Evolutionary conservation across 2,329 filamentous ascomycete species (phyloP).

Genomic region (Exophiala sp.): DNA sequence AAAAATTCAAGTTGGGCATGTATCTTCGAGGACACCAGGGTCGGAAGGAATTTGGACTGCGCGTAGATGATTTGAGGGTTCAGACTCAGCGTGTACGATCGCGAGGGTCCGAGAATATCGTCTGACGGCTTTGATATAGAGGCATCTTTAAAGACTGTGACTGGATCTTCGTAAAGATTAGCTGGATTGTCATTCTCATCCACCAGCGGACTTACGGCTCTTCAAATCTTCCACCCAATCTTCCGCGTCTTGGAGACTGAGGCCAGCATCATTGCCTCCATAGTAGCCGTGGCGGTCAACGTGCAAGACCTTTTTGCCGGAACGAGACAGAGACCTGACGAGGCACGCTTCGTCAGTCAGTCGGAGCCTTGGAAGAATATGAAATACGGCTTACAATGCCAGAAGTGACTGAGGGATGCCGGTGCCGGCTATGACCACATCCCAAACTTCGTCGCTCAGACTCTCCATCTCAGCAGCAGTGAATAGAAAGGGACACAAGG

Average conservation of each 20-base stretch:
- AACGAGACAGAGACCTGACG: constrained; percentile 83
- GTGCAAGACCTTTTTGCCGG: constrained; percentile 86
- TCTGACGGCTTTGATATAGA: background rate
- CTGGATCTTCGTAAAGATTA: constrained; percentile 9
- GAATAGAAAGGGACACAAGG: background rate
- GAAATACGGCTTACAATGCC: constrained; percentile 58
- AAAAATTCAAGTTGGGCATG: constrained; percentile 90
- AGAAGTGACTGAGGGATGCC: constrained; percentile 75
- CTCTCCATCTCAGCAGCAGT: constrained; percentile 60
- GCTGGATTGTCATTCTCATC: background rate
- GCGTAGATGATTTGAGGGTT: constrained; percentile 85
- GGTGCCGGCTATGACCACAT: constrained; percentile 75
- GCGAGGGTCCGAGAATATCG: constrained; percentile 55
- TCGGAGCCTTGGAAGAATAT: constrained; percentile 53
- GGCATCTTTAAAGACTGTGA: constrained; percentile 36
- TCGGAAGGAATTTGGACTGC: constrained; percentile 70
- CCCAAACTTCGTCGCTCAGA: constrained; percentile 70
- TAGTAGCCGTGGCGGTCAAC: constrained; percentile 86
- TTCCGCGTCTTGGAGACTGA: constrained; percentile 78
- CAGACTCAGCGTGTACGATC: constrained; percentile 78
- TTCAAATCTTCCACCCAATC: constrained; percentile 61
- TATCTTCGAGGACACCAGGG: constrained; percentile 83
- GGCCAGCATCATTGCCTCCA: constrained; percentile 77
- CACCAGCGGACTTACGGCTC: constrained; percentile 31
- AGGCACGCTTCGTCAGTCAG: constrained; percentile 59